These are phyloP conservation scores for Lactuca saligna DNA, from an alignment of 129 eudicot species.

Conservation along the genomic window DNA sequence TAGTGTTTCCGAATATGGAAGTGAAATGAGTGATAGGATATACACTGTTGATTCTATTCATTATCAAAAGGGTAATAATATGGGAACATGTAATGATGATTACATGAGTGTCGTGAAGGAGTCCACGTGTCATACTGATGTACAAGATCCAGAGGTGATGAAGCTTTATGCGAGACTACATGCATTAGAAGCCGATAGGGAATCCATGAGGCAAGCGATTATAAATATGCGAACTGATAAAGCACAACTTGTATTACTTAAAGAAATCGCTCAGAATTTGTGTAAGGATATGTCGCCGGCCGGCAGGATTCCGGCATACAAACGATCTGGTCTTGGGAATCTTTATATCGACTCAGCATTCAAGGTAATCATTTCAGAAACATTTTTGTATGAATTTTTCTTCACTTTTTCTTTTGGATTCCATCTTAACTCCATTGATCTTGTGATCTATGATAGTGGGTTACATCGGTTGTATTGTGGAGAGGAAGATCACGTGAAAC, in stretches of 20 bases:
- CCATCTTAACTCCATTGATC: neutral
- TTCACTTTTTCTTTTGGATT: neutral
- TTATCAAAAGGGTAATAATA: conserved; percentile 24
- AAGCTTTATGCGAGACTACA: conserved; percentile 80
- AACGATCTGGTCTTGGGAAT: conserved; percentile 35
- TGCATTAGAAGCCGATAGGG: conserved; percentile 92
- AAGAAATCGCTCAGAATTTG: conserved; percentile 77
- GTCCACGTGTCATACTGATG: conserved; percentile 38
- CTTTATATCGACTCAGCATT: conserved; percentile 5
- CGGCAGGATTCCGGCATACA: conserved; percentile 42
- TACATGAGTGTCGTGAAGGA: conserved; percentile 42
- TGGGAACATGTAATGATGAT: conserved; percentile 37
- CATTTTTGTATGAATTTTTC: neutral
- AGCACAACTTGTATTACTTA: conserved; percentile 70
- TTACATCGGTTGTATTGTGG: conserved; percentile 62
- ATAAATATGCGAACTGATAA: conserved; percentile 82
- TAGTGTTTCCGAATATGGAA: conserved; percentile 56
- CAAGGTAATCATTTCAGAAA: neutral
- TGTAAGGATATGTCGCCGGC: conserved; percentile 59
- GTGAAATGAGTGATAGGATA: conserved; percentile 70
- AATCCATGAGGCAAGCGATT: conserved; percentile 85
- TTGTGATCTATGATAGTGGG: conserved; percentile 39
- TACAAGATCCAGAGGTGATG: conserved; percentile 57
- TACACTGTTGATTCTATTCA: conserved; percentile 78
- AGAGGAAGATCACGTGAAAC: conserved; percentile 54